A percentile compares a stretch with the other conserved stretches of the same genome.
phyloP scores from a whole-genome alignment of 2,329 filamentous ascomycete species.

The Diaporthe aspalathi region DNA sequence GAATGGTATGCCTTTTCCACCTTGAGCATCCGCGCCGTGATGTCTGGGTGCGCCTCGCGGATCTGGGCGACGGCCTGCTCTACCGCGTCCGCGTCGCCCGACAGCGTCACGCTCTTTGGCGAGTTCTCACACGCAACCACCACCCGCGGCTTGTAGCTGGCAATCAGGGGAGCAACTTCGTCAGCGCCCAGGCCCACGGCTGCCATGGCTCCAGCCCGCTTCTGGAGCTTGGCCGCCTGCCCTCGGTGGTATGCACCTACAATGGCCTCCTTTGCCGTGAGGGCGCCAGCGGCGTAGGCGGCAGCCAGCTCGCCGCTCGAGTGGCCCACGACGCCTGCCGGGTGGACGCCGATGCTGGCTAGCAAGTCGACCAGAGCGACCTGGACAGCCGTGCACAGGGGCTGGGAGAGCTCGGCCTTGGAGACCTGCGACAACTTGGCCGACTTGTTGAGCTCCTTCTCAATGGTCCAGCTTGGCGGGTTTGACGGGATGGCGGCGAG shows the following conservation, averaged over 20 bases:
- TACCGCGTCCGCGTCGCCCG: constrained; percentile 46
- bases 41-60: background rate
- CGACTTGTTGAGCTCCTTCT: too few relatives aligned
- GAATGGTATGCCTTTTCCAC: constrained; percentile 4
- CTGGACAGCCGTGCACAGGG: constrained; percentile 53
- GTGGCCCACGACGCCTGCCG: constrained; percentile 40
- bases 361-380: constrained; percentile 52
- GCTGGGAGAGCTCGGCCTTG: constrained; percentile 32
- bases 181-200: constrained; percentile 29
- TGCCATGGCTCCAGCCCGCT: constrained; percentile 30
- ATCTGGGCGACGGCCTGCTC: constrained; percentile 39
- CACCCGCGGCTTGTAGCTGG: background rate
- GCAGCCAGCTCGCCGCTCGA: constrained; percentile 35
- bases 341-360: constrained; percentile 42
- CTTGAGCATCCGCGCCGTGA: background rate
- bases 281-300: constrained; percentile 40
- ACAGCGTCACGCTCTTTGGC: constrained; percentile 49
- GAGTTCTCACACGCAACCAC: constrained; percentile 36
- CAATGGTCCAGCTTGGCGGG: too few relatives aligned
- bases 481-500: too few relatives aligned
- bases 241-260: constrained; percentile 42
- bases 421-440: constrained; percentile 38
- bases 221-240: background rate
- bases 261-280: constrained; percentile 40
- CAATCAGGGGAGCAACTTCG: constrained; percentile 1